Percentiles rank a stretch among this genome's conserved stretches.
phyloP scores from a whole-genome alignment of 352 stramenopile genomes.

The Globisporangium barbulae region DNA sequence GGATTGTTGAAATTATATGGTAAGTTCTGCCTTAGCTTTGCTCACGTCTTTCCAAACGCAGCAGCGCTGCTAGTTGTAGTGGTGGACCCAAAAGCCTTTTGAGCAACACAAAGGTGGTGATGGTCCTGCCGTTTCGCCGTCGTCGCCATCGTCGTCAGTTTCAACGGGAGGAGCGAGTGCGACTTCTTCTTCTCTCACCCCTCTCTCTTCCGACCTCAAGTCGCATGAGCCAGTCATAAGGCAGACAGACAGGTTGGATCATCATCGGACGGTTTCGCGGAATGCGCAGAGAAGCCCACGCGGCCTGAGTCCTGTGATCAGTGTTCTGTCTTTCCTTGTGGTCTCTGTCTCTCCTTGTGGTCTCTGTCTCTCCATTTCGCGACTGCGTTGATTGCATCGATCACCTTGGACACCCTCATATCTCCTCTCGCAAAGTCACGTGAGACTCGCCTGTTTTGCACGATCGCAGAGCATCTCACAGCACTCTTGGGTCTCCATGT shows the following conservation, averaged over 20 bases:
- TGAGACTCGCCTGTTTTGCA: neutral
- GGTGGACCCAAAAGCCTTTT: neutral
- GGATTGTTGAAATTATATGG: neutral
- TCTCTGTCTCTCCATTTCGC: neutral
- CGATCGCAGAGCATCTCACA: too few relatives aligned
- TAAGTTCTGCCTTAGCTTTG: neutral
- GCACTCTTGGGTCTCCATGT: neutral
- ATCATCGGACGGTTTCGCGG: neutral
- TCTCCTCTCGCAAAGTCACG: neutral
- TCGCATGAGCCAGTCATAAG: neutral
- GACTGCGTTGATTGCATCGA: neutral
- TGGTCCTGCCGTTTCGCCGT: neutral
- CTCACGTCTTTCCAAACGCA: too few relatives aligned
- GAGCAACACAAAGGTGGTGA: neutral
- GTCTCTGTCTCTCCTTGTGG: neutral
- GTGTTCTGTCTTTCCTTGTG: neutral
- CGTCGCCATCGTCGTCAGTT: slow-evolving; percentile 1
- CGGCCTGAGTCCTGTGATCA: too few relatives aligned
- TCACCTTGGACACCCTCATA: neutral
- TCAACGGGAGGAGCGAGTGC: neutral
- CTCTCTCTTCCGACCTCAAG: slow-evolving; percentile 8
- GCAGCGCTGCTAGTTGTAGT: too few relatives aligned
- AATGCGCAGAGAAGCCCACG: neutral
- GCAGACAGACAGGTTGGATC: neutral
- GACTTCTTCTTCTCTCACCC: neutral